These are phyloP conservation scores for Elsinoe batatas DNA, from an alignment of 2,329 filamentous ascomycete genomes.

Conservation along the genomic window DNA sequence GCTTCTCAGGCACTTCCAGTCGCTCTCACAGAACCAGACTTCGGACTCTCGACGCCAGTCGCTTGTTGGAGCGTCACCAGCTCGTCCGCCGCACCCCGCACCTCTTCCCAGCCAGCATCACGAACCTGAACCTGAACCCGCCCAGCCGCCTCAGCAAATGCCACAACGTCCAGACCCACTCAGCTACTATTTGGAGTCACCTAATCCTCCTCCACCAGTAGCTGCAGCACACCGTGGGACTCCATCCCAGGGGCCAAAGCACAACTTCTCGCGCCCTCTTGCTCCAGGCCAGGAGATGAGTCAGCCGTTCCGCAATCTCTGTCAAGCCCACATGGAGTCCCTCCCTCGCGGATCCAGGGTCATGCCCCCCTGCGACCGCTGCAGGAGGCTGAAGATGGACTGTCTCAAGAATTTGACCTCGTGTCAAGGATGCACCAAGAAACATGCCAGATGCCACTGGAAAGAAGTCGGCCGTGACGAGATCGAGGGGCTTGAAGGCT, in stretches of 20 bases:
- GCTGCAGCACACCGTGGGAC: background rate
- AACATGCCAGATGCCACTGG: constrained; percentile 84
- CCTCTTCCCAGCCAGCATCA: constrained; percentile 1
- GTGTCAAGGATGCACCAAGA: constrained; percentile 79
- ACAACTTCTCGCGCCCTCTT: constrained; percentile 30
- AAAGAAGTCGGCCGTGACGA: constrained; percentile 70
- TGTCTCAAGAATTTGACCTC: constrained; percentile 80
- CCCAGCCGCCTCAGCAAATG: background rate
- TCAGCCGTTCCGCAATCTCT: constrained; percentile 28
- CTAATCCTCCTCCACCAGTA: background rate
- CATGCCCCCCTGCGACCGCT: constrained; percentile 74
- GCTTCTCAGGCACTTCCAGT: constrained; percentile 53
- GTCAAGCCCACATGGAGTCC: constrained; percentile 58
- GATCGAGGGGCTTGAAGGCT: constrained; percentile 25
- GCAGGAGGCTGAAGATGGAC: constrained; percentile 66
- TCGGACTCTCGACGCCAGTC: constrained; percentile 21
- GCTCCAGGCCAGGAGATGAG: constrained; percentile 27
- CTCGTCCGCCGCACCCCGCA: background rate
- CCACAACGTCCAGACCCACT: background rate
- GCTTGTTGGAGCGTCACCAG: constrained; percentile 12
- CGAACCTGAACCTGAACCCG: background rate
- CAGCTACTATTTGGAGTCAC: constrained; percentile 1
- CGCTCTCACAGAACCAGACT: constrained; percentile 43
- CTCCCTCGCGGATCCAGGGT: constrained; percentile 64
- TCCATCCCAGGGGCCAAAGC: constrained; percentile 18